These are phyloP conservation scores for Pyrus bretschneideri DNA, from an alignment of 306 rosid genomes.

Conservation along the genomic window DNA sequence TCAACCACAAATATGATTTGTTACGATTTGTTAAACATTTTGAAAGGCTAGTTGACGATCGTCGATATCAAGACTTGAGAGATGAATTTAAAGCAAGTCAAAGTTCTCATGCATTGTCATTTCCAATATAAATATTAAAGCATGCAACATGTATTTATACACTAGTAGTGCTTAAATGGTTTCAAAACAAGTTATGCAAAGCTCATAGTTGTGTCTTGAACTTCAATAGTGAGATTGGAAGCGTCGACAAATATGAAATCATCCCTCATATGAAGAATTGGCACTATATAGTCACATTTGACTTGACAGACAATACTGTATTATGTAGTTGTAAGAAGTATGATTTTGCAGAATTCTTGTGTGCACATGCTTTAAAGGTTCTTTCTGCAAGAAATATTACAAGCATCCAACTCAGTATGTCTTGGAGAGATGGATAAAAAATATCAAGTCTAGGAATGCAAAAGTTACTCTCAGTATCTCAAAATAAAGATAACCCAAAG, in stretches of 20 bases:
- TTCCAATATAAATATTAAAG: background rate
- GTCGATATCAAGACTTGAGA: background rate
- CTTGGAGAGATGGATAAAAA: background rate
- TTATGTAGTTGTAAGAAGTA: background rate
- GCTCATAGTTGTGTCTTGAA: background rate
- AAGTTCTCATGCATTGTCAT: background rate
- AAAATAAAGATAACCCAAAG: background rate
- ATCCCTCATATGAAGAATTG: background rate
- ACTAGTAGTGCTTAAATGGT: background rate
- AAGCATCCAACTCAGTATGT: background rate
- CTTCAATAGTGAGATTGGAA: background rate
- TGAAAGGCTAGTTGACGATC: background rate
- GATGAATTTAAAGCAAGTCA: conserved; percentile 9
- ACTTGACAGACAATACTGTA: background rate
- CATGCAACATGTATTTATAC: background rate
- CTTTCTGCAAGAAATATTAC: background rate
- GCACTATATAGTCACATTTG: background rate
- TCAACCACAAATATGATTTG: background rate
- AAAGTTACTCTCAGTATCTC: background rate
- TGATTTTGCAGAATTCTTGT: background rate
- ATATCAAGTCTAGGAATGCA: background rate
- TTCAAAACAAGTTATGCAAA: background rate
- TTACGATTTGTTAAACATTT: background rate
- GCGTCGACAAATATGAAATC: background rate
- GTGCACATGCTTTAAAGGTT: background rate